These are phyloP conservation scores for Solanum pennellii DNA, from an alignment of 257 asterid genomes.

Conservation along the genomic window DNA sequence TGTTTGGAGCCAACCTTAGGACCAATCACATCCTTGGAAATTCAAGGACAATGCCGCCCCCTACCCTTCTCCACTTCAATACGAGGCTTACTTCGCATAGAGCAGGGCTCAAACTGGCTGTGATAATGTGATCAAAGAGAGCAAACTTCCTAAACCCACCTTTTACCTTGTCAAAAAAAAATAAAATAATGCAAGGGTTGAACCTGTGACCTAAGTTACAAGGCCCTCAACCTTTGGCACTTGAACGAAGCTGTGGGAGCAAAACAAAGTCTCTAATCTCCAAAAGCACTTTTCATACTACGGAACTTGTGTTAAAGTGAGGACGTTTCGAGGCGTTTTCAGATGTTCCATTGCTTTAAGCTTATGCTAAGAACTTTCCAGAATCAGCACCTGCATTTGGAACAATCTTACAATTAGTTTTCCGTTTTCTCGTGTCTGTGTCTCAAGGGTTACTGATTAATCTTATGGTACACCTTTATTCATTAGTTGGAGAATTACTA, in stretches of 20 bases:
- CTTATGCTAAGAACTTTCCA: neutral
- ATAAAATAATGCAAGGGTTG: neutral
- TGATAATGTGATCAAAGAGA: neutral
- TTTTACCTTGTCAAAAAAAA: neutral
- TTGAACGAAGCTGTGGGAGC: neutral
- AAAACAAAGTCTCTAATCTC: neutral
- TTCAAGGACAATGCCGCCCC: neutral
- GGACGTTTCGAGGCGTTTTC: neutral
- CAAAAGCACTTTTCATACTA: neutral
- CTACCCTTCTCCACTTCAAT: neutral
- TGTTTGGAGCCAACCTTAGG: neutral
- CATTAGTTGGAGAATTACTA: neutral
- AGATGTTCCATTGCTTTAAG: neutral
- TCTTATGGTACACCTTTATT: neutral
- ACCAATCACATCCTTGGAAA: neutral
- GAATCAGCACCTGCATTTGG: neutral
- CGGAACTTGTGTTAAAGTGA: neutral
- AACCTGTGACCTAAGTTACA: neutral
- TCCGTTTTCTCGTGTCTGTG: neutral
- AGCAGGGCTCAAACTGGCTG: neutral
- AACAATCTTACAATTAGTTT: neutral
- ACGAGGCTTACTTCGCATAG: neutral
- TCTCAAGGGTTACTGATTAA: neutral
- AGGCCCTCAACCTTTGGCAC: neutral
- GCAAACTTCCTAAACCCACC: neutral